phyloP scores from a whole-genome alignment of 176 grass and related monocot genomes.

The Guadua angustifolia region DNA sequence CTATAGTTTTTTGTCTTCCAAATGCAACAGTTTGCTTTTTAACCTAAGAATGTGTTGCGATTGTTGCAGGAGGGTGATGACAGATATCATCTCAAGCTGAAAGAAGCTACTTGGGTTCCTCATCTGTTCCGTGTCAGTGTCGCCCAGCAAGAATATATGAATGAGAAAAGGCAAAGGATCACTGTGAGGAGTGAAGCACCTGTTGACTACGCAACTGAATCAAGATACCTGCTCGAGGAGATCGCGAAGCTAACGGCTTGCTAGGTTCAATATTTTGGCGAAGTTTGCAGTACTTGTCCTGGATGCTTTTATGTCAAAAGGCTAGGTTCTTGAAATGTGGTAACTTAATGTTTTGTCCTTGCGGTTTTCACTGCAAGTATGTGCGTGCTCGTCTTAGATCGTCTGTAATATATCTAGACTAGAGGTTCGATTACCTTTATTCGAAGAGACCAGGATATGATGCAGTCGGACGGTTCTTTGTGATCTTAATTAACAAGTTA shows the following conservation, averaged over 20 bases:
- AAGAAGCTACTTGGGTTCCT: slow-evolving; percentile 83
- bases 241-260: slow-evolving; percentile 64
- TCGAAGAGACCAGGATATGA: not conserved
- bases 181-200: slow-evolving; percentile 67
- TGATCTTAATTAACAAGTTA: not conserved
- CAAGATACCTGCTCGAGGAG: slow-evolving; percentile 81
- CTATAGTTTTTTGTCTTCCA: not conserved
- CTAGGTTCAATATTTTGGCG: slow-evolving; percentile 15
- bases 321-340: slow-evolving; percentile 17
- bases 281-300: not conserved
- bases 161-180: slow-evolving; percentile 83
- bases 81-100: slow-evolving; percentile 74
- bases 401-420: slow-evolving; percentile 45
- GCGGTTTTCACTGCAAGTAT: not conserved
- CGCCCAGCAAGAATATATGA: slow-evolving; percentile 71
- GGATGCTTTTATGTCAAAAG: not conserved
- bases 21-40: not conserved
- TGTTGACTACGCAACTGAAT: slow-evolving; percentile 69
- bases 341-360: not conserved
- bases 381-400: not conserved
- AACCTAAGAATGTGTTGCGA: not conserved
- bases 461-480: not conserved
- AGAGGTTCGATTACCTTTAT: not conserved
- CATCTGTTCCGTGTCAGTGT: slow-evolving; percentile 82
- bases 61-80: slow-evolving; percentile 82